Evolutionary conservation across 1,139 yeast genomes (phyloP), one percentile per base, ranked within the genome.

Genomic region (Arxiozyma bovina): DNA sequence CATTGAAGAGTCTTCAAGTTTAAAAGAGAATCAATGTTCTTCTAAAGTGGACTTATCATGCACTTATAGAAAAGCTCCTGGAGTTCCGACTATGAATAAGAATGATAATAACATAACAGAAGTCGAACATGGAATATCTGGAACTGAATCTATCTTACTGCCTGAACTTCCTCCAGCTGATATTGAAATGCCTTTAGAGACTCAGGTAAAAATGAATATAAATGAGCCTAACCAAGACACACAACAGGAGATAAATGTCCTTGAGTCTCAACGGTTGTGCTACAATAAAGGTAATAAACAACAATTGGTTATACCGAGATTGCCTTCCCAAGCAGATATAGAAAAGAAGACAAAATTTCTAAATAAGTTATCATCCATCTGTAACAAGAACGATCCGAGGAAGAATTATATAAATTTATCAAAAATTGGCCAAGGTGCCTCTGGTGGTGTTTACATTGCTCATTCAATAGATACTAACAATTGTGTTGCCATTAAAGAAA

Each of bases 361-460:
- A 25, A 38, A 21, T 54, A 86, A 83, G 63, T 75, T 93, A 53
- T 78, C 81, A 55, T 80, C 83, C 45, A 91, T 93, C 50, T 93
- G 98, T 65, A 79, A 89, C 1, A 83, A 81, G 44, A 95, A 94
- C 2, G 95, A 94, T 70, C 99, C 99, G n/a, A 82, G 83, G 41
- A 76, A 76, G 53, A 70, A 79, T 50, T 94, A 88, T 70, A 75
- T 77, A 50, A 84, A 83, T 65, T 74, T 91, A 57, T 76, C 79
- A 21, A 93, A 93, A 73, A 86, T 93, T 65, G 99, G 99, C 5
- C 98, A 93, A 73, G 99, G 99, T 66, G 99, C 99, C 0, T 85
- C 95, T 43, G 99, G 99, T 56, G 98, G 98, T 53, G 99, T 93
- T 50, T 93, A 85, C 68, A 88, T 95, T 45, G 98, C 98, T 0